Conservation (phyloP, 2,329 filamentous ascomycete species). For the Trematosphaeria pertusa region DNA sequence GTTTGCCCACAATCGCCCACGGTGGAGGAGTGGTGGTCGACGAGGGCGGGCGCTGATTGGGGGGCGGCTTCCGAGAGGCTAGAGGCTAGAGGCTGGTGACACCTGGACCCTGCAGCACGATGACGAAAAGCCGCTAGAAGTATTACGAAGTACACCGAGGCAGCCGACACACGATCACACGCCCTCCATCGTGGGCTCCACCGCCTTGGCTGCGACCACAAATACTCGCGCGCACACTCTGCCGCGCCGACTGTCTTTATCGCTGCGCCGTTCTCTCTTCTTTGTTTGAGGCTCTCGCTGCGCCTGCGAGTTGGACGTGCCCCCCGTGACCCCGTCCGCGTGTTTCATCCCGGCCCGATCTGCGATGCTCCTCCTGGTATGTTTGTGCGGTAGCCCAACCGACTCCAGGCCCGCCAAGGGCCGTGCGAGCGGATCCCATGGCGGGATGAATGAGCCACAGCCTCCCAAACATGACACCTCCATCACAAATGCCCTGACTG, state of each 20-base stretch:
- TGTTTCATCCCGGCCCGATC: neutral
- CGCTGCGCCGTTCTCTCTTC: neutral
- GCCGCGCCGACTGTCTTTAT: no score
- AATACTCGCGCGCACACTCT: no score
- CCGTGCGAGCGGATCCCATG: slow-evolving; percentile 14
- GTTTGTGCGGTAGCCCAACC: neutral
- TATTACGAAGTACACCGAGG: neutral
- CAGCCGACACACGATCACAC: slow-evolving; percentile 5
- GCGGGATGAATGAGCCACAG: slow-evolving; percentile 19
- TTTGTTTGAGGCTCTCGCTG: neutral
- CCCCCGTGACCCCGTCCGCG: neutral
- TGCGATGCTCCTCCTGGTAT: neutral
- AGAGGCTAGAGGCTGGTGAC: neutral
- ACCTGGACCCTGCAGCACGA: neutral
- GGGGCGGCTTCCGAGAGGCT: neutral
- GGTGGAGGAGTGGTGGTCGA: neutral
- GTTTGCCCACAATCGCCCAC: neutral
- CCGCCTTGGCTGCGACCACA: no score
- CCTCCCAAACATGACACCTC: slow-evolving; percentile 21
- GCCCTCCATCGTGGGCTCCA: neutral
- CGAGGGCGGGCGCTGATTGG: neutral
- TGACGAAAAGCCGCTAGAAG: slow-evolving; percentile 1
- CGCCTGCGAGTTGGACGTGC: neutral
- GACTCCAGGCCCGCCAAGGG: slow-evolving; percentile 8
- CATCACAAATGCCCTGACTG: slow-evolving; percentile 22